Conservation (phyloP, 108 stramenopile species). For the Fragilaria crotonensis region DNA sequence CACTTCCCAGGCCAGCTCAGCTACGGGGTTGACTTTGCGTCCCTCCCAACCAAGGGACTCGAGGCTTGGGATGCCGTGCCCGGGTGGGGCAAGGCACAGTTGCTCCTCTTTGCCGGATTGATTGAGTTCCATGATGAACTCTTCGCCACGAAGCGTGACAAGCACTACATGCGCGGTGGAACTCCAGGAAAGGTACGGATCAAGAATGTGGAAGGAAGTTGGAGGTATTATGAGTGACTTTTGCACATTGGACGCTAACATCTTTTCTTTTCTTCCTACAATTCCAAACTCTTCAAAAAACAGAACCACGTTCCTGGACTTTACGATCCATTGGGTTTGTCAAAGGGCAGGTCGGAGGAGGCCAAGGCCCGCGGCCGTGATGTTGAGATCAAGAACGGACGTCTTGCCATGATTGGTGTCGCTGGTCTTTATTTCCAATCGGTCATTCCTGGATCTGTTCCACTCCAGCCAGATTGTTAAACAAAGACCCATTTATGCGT, state of each 20-base stretch:
- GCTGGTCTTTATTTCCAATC: slow-evolving; percentile 61
- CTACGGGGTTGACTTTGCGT: slow-evolving; percentile 50
- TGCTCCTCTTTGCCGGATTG: slow-evolving; percentile 72
- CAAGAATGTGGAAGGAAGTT: no score
- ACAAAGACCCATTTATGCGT: no score
- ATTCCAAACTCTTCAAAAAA: no score
- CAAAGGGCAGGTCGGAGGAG: slow-evolving; percentile 47
- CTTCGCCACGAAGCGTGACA: slow-evolving; percentile 46
- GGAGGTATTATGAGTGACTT: no score
- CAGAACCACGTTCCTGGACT: slow-evolving; percentile 83
- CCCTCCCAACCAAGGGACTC: slow-evolving; percentile 63
- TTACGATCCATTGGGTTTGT: slow-evolving; percentile 63
- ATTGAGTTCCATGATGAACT: slow-evolving; percentile 78
- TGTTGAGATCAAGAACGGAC: slow-evolving; percentile 77
- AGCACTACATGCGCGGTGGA: slow-evolving; percentile 72
- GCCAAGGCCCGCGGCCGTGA: slow-evolving; percentile 56
- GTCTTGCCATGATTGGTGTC: slow-evolving; percentile 79
- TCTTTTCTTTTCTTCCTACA: no score
- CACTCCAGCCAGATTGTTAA: slow-evolving; percentile 57
- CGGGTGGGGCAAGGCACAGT: slow-evolving; percentile 80
- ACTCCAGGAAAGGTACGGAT: slow-evolving; percentile 74
- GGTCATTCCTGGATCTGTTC: slow-evolving; percentile 57
- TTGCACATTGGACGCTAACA: no score
- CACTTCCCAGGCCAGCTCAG: slow-evolving; percentile 66
- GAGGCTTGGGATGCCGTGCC: slow-evolving; percentile 80